Base-by-base conservation (phyloP, 1,139 yeast genomes). In the Kodamaea fungicola region DNA sequence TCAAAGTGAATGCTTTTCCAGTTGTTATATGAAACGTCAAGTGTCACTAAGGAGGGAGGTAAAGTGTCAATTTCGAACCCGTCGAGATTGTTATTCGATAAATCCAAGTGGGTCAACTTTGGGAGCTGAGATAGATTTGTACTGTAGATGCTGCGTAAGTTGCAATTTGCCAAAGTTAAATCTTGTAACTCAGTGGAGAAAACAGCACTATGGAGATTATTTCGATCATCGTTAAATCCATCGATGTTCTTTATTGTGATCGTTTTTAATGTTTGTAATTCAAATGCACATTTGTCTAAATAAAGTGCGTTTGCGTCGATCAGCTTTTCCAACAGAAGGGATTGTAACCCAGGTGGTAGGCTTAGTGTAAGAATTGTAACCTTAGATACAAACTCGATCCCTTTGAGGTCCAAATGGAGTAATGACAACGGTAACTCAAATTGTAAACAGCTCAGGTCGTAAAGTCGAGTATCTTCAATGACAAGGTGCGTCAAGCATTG, bases 1-100 rank as follows among this genome's bases (percentile, higher is more conserved):
- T 24, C 12, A 9, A 32, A 28, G 21, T 26, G 24, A 6, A 32
- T 13, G 7, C 34, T 19, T 19, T 28, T 19, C 29, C 29, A 32
- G 22, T 32, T 12, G 24, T 32, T 32, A 6, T 8, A 7, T 12
- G 29, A 25, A n/a, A 32, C n/a, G 24, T 32, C 13, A n/a, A 32
- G 30, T 6, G 9, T 9, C 23, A 13, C 9, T 13, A 32, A 32
- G 7, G 30, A 16, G 3, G n/a, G 8, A 8, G 34, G 34, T 22
- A 32, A 26, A 9, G 10, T 22, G 10, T 27, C 30, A 7, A 28
- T 32, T 10, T 32, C 34, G 23, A 32, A 32, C 13, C 29, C 28
- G 30, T 32, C 34, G 22, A 32, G 34, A n/a, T 16, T 22, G 23
- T 32, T 32, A 4, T 26, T 10, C 3, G 34, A 32, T 12, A 32